Percentiles rank a stretch among this genome's conserved stretches.
phyloP scores from a whole-genome alignment of 2,329 filamentous ascomycete genomes.

The Colletotrichum zoysiae region DNA sequence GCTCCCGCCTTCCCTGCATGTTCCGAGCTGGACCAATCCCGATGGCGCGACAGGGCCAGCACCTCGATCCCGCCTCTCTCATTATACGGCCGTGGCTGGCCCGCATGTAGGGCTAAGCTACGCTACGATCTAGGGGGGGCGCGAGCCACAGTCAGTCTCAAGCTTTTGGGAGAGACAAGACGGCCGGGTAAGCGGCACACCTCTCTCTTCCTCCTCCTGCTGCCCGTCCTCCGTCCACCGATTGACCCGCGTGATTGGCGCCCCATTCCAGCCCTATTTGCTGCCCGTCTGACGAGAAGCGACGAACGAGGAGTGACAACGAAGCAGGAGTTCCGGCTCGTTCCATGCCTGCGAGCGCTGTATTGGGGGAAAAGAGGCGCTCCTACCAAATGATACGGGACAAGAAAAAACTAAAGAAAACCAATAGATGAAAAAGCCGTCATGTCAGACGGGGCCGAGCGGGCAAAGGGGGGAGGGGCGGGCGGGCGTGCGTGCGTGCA shows the following conservation, averaged over 20 bases:
- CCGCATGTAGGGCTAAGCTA: not conserved
- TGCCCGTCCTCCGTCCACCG: not conserved
- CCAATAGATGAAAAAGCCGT: not conserved
- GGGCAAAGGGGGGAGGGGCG: not conserved
- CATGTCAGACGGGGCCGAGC: slow-evolving; percentile 7
- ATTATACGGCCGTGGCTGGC: not conserved
- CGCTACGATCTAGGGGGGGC: not conserved
- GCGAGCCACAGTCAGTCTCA: not conserved
- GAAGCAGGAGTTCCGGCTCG: too few relatives aligned
- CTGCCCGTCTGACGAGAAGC: not conserved
- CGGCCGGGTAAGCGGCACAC: not conserved
- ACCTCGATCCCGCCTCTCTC: not conserved
- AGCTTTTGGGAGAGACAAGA: not conserved
- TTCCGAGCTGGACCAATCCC: not conserved
- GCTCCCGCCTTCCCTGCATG: slow-evolving; percentile 29
- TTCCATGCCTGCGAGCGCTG: not conserved
- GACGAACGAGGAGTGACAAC: not conserved
- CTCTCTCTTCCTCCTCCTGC: not conserved
- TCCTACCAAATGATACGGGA: too few relatives aligned
- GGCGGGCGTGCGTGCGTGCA: not conserved
- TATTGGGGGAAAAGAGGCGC: not conserved
- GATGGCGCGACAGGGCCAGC: not conserved
- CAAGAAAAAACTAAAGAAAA: too few relatives aligned
- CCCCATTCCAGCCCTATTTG: not conserved
- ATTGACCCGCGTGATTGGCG: not conserved